Evolutionary conservation across 192 early-diverging fungal genomes (phyloP).

Genomic region (Coemansia sp.): DNA sequence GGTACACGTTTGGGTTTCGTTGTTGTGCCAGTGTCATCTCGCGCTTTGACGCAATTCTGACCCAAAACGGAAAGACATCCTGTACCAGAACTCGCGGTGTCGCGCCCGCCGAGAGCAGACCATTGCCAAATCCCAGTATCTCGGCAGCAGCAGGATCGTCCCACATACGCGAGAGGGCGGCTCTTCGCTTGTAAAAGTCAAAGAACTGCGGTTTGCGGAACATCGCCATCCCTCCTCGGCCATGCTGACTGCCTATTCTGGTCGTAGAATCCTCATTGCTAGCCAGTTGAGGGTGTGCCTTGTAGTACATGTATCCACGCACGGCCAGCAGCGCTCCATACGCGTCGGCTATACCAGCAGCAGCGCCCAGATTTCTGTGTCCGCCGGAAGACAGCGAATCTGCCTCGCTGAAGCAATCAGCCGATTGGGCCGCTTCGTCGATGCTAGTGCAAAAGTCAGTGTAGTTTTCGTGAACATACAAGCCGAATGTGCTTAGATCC

Average conservation of each 20-base stretch:
- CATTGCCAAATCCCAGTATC: constrained; percentile 12
- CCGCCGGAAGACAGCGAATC: constrained; percentile 32
- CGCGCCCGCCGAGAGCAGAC: constrained; percentile 12
- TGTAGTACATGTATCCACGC: constrained; percentile 38
- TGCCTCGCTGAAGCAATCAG: constrained; percentile 57
- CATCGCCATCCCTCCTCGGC: constrained; percentile 17
- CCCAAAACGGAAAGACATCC: constrained; percentile 38
- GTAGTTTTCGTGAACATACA: constrained; percentile 67
- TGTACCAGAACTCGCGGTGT: constrained; percentile 6
- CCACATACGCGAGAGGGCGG: constrained; percentile 13
- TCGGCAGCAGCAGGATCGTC: constrained; percentile 12
- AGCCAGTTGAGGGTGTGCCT: constrained; percentile 17
- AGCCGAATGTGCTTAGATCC: constrained; percentile 57
- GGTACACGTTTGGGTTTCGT: constrained; percentile 9
- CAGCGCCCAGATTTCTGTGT: not conserved
- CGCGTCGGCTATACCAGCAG: constrained; percentile 8
- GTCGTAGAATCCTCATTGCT: not conserved
- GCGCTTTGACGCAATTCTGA: constrained; percentile 10
- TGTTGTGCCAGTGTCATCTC: not conserved
- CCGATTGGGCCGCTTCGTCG: constrained; percentile 56
- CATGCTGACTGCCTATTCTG: not conserved
- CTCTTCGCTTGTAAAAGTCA: constrained; percentile 25
- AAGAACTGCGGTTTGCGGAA: constrained; percentile 44
- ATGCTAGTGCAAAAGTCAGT: constrained; percentile 52
- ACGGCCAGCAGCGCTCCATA: constrained; percentile 35